Evolutionary conservation across 805 yeast species (phyloP), one percentile per base, ranked within the genome.

Genomic region (Saccharomycopsis schoenii): DNA sequence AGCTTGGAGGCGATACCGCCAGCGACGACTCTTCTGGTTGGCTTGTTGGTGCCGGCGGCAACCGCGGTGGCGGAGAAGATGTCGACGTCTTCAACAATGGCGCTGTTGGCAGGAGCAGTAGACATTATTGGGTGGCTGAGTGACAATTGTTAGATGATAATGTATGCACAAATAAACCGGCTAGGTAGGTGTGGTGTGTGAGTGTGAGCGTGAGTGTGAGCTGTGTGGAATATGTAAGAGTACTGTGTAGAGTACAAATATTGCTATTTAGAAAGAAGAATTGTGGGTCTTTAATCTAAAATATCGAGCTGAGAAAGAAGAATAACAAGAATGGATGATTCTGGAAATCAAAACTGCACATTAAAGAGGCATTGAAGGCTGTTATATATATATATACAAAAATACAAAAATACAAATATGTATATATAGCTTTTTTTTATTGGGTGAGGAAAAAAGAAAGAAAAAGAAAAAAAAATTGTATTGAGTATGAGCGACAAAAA

Each of bases 31-130:
- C 93, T 80, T 58, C 83, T 83, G 60, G 78, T 77, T 68, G 82
- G 80, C 70, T 84, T 86, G 76, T 87, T 83, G 60, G 89, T 82
- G 66, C 96, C 96, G 11, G 94, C 88, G 17, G 96, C 96, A 64
- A 88, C 80, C 56, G 89, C 83, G 72, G 86, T 88, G 63, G 91
- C 89, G 60, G 81, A 76, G 55, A 84, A 80, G 66, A 88, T 78
- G 70, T 88, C 91, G 58, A 84, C 81, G 1, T 72, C 57, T 54
- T 73, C 77, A 41, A 68, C 64, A 14, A n/a, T 11, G n/a, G 36
- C 5, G 21, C 17, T 24, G 42, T 39, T 15, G 50, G 50, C 19
- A 17, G 25, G 19, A 42, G 50, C n/a, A 15, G 52, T 25, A 21
- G 52, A 47, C 52, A 47, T 47, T 37, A 2, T 11, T n/a, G n/a